phyloP scores from a whole-genome alignment of 2,329 filamentous ascomycete species.

The Calonectria multiphialidica region DNA sequence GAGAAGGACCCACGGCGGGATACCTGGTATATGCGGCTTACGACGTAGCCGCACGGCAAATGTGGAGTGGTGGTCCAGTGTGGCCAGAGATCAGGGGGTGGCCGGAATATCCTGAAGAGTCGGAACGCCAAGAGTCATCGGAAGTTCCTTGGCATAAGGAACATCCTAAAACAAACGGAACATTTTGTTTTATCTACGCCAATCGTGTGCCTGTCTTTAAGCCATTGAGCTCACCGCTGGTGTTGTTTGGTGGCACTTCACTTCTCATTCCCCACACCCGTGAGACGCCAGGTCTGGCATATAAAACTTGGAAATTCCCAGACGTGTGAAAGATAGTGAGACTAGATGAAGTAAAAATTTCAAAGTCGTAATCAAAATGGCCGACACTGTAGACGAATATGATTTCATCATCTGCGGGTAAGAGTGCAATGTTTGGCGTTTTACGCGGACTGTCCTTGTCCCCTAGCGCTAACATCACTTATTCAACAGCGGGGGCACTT shows the following conservation, averaged over 20 bases:
- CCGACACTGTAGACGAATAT: neutral
- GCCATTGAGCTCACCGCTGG: neutral
- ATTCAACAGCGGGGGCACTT: conserved; percentile 48
- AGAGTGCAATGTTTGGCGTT: neutral
- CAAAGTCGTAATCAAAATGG: neutral
- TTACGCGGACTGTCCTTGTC: neutral
- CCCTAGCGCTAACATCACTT: neutral
- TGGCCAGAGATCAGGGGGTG: too few species aligned
- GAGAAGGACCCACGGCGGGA: neutral
- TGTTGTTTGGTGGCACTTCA: neutral
- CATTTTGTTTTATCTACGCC: neutral
- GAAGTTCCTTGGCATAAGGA: neutral
- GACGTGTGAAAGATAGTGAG: neutral
- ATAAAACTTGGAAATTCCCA: neutral
- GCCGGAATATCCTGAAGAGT: neutral
- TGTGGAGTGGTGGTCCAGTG: neutral
- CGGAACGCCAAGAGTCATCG: neutral
- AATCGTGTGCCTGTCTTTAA: neutral
- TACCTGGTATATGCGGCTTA: neutral
- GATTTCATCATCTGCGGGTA: neutral
- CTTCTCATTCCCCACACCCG: neutral
- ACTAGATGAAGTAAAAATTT: too few species aligned
- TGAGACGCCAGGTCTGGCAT: neutral
- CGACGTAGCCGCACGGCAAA: neutral
- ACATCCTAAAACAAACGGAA: neutral